Evolutionary conservation across 768 basidiomycete genomes (phyloP).

Genomic region (Podaxis carcinomalis): DNA sequence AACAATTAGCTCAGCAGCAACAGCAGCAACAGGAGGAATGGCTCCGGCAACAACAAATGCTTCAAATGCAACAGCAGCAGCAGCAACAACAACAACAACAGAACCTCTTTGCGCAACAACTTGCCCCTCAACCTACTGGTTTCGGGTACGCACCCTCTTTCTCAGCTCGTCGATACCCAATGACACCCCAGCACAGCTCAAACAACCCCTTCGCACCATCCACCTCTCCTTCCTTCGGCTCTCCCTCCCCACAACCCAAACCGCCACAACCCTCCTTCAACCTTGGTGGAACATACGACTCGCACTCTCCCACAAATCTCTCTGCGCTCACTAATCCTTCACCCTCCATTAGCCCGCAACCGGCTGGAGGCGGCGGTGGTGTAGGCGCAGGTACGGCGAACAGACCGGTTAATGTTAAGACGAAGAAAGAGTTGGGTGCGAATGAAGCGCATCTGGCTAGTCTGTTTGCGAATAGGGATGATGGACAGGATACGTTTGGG

Average conservation of each 20-base stretch:
- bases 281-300: slow-evolving; percentile 64
- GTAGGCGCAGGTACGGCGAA: slow-evolving; percentile 24
- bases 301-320: slow-evolving; percentile 42
- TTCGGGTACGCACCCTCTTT: slow-evolving; percentile 52
- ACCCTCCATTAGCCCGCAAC: slow-evolving; percentile 27
- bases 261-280: slow-evolving; percentile 60
- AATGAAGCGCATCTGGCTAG: slow-evolving; percentile 80
- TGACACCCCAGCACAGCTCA: slow-evolving; percentile 43
- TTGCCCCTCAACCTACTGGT: slow-evolving; percentile 63
- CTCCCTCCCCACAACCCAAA: slow-evolving; percentile 17
- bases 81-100: slow-evolving; percentile 48
- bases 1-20: slow-evolving; percentile 37
- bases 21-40: slow-evolving; percentile 55
- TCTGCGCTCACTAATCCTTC: slow-evolving; percentile 37
- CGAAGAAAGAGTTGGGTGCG: slow-evolving; percentile 35
- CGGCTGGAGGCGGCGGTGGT: slow-evolving; percentile 5
- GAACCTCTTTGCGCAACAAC: slow-evolving; percentile 44
- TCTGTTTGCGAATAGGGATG: slow-evolving; percentile 85
- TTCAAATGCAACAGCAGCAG: slow-evolving; percentile 51
- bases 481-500: slow-evolving; percentile 94
- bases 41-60: slow-evolving; percentile 40
- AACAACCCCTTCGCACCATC: slow-evolving; percentile 93
- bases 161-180: background rate
- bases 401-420: slow-evolving; percentile 34
- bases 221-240: slow-evolving; percentile 25